Evolutionary conservation across 176 grass and related monocot genomes (phyloP).

Genomic region (Phyllostachys edulis): DNA sequence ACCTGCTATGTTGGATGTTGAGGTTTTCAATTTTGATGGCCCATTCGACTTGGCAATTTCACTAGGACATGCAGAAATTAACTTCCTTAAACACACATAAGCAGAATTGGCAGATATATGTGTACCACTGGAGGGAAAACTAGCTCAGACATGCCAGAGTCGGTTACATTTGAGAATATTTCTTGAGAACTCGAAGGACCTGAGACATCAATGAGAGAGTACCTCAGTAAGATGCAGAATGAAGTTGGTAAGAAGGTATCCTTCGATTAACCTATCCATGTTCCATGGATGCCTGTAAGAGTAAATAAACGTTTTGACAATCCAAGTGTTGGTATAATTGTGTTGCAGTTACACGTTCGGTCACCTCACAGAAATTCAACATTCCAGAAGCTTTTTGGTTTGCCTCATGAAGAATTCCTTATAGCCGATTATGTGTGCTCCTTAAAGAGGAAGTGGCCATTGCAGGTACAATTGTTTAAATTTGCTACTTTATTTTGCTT

Average conservation of each 20-base stretch:
- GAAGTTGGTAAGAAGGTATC: conserved; percentile 92
- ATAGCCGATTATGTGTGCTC: conserved; percentile 87
- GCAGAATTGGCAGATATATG: conserved; percentile 75
- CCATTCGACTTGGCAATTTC: conserved; percentile 69
- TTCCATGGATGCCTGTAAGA: not conserved
- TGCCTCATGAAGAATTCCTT: conserved; percentile 85
- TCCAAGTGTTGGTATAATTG: not conserved
- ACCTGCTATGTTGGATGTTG: conserved; percentile 69
- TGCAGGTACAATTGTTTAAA: conserved; percentile 45
- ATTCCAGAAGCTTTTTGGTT: conserved; percentile 76
- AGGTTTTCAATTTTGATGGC: conserved; percentile 83
- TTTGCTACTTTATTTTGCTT: not conserved
- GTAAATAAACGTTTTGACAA: conserved; percentile 16
- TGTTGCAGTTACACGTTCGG: conserved; percentile 61
- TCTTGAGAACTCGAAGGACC: conserved; percentile 75
- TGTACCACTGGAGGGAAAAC: conserved; percentile 72
- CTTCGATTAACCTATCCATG: not conserved
- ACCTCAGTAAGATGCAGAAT: conserved; percentile 84
- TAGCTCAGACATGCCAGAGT: conserved; percentile 64
- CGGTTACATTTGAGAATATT: conserved; percentile 82
- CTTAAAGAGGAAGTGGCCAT: conserved; percentile 67
- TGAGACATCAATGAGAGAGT: conserved; percentile 59
- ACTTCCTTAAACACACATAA: conserved; percentile 68
- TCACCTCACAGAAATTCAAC: conserved; percentile 75
- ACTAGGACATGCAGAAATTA: conserved; percentile 82